Evolutionary conservation across 2,329 filamentous ascomycete genomes (phyloP).

Genomic region (Microdochium paspali): DNA sequence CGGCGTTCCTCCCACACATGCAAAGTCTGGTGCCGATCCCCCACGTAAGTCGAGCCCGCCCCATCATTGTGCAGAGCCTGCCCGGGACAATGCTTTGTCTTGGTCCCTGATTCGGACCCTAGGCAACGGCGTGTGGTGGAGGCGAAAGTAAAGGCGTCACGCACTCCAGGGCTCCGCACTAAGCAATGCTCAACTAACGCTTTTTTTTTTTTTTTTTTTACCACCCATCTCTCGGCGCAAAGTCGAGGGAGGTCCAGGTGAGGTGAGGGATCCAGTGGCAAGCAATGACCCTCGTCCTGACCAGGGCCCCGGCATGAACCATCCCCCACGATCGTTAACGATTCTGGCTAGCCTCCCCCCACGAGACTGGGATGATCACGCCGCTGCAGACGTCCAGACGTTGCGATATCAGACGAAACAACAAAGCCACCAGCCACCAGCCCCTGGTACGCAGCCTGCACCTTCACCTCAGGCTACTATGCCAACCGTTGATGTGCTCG

Average conservation of each 20-base stretch:
- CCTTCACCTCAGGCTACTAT: background rate
- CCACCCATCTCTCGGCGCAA: background rate
- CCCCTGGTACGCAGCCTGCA: background rate
- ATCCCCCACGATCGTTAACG: background rate
- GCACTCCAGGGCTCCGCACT: background rate
- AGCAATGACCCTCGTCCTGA: background rate
- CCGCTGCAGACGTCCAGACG: background rate
- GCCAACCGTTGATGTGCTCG: background rate
- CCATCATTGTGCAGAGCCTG: background rate
- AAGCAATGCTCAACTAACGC: background rate
- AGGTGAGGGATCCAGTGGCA: too few species aligned
- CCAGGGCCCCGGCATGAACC: background rate
- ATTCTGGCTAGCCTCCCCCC: background rate
- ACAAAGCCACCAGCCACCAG: background rate
- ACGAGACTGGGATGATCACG: background rate
- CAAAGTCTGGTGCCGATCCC: background rate
- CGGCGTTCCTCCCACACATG: background rate
- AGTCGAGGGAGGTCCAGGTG: too few species aligned
- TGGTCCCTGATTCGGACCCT: background rate
- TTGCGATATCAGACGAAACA: background rate
- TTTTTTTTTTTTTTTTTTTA: background rate
- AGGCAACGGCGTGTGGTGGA: background rate
- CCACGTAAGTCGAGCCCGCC: background rate
- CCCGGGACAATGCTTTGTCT: background rate
- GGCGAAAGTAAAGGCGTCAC: background rate